These are phyloP conservation scores for Colletotrichum camelliae DNA, from an alignment of 2,329 filamentous ascomycete species.

Conservation along the genomic window DNA sequence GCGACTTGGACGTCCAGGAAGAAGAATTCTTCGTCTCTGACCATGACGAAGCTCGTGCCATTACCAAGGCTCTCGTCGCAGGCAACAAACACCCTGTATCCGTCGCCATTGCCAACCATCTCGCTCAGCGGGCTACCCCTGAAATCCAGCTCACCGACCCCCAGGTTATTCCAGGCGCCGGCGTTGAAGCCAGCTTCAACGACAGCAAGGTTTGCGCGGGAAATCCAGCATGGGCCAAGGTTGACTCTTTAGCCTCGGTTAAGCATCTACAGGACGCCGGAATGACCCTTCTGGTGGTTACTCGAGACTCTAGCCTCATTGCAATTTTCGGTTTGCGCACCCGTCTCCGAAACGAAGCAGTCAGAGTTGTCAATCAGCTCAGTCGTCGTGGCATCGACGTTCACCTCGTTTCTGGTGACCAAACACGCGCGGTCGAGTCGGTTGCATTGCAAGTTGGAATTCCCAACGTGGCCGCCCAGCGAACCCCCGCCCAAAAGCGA, in stretches of 20 bases:
- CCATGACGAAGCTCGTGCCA: slow-evolving; percentile 27
- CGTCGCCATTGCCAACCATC: slow-evolving; percentile 46
- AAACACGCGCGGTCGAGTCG: slow-evolving; percentile 49
- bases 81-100: slow-evolving; percentile 59
- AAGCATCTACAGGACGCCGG: slow-evolving; percentile 22
- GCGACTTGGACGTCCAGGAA: slow-evolving; percentile 36
- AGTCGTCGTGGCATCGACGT: slow-evolving; percentile 50
- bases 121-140: slow-evolving; percentile 29
- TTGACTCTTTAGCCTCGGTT: slow-evolving; percentile 25
- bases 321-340: slow-evolving; percentile 56
- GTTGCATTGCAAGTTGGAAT: slow-evolving; percentile 49
- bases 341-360: slow-evolving; percentile 42
- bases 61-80: slow-evolving; percentile 34
- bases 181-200: slow-evolving; percentile 41
- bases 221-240: slow-evolving; percentile 49
- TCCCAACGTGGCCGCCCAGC: slow-evolving; percentile 47
- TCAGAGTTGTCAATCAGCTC: slow-evolving; percentile 48
- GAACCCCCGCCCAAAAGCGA: slow-evolving; percentile 59
- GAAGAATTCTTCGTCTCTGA: slow-evolving; percentile 25
- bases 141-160: slow-evolving; percentile 25
- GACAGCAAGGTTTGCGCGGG: slow-evolving; percentile 43
- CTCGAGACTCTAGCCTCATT: slow-evolving; percentile 30
- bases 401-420: slow-evolving; percentile 64
- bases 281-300: slow-evolving; percentile 33
- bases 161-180: slow-evolving; percentile 42